Evolutionary conservation across 331 rosid species (phyloP), one percentile per base, ranked within the genome.

Genomic region (Dryas integrifolia): DNA sequence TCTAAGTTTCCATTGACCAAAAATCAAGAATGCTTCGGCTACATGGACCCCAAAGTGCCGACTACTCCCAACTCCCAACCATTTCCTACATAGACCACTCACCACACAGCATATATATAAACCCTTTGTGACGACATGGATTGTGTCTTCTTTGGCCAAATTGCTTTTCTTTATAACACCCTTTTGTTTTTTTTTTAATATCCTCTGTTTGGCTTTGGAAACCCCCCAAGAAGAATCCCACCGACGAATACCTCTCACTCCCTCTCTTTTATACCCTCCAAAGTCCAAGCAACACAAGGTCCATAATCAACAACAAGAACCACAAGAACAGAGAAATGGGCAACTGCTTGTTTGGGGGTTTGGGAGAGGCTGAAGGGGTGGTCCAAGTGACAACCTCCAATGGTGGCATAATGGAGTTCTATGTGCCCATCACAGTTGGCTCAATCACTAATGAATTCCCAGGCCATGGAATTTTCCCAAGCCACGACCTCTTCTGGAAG

Each of bases 341-440:
- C 9, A 92, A 92, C 72, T 92, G 96, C 78, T 72, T 92, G 82
- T 86, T 84, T 24, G 96, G 96, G 51, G 82, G 85, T 13, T 60
- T 79, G 53, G 88, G 89, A 44, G 90, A 92, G 47, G 67, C 81
- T 9, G 77, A 68, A 3, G 82, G 79, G 16, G 58, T 80, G 10
- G 80, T 86, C 77, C 88, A 89, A 76, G 91, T 92, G 39, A 76
- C 78, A 39, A 87, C 86, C 26, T 72, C 92, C 4, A 84, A 88
- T 48, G 97, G 97, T 5, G 90, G 95, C 58, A 85, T 90, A 67
- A 92, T 92, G 98, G 98, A 92, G 67, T 88, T 92, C 80, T 76
- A 69, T 43, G 58, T 85, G 4, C 97, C 98, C 0, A 72, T 88
- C 3, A 83, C 90, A 0, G 96, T 75, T 3, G 86, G 76, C 8